A percentile compares a stretch with the other conserved stretches of the same genome.
phyloP scores from a whole-genome alignment of 1,284 basidiomycete species.

The Leccinum fuscescens region DNA sequence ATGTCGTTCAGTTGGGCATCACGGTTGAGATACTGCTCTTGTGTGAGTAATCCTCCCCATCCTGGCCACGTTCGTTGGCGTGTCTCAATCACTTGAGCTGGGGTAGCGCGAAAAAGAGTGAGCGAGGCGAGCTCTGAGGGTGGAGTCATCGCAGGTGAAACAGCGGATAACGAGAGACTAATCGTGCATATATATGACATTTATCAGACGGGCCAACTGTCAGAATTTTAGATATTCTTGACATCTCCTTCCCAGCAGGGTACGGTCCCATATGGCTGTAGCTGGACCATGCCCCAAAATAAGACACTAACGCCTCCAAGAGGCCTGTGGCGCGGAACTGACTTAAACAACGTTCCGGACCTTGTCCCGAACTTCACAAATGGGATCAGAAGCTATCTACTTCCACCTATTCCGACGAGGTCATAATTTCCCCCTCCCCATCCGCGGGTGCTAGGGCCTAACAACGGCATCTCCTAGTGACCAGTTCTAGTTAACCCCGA shows the following conservation, averaged over 20 bases:
- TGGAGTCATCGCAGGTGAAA: constrained; percentile 5
- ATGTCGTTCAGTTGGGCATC: constrained; percentile 35
- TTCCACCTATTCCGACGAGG: background rate
- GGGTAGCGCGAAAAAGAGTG: constrained; percentile 24
- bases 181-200: background rate
- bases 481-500: background rate
- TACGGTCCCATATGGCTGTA: background rate
- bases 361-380: background rate
- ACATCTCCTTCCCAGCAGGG: background rate
- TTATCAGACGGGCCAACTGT: background rate
- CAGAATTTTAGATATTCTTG: background rate
- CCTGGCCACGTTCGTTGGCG: constrained; percentile 31
- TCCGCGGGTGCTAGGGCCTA: too few species aligned
- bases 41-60: constrained; percentile 37
- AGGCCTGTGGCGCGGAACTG: background rate
- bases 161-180: background rate
- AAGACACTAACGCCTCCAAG: background rate
- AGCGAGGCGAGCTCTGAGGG: constrained; percentile 17
- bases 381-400: background rate
- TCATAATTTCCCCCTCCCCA: background rate
- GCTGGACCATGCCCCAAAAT: background rate
- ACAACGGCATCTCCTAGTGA: background rate
- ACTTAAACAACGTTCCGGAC: background rate
- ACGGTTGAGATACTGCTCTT: constrained; percentile 37
- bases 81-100: constrained; percentile 27